Evolutionary conservation across 2,329 filamentous ascomycete genomes (phyloP), one percentile per base, ranked within the genome.

Genomic region (Talaromyces marneffei): DNA sequence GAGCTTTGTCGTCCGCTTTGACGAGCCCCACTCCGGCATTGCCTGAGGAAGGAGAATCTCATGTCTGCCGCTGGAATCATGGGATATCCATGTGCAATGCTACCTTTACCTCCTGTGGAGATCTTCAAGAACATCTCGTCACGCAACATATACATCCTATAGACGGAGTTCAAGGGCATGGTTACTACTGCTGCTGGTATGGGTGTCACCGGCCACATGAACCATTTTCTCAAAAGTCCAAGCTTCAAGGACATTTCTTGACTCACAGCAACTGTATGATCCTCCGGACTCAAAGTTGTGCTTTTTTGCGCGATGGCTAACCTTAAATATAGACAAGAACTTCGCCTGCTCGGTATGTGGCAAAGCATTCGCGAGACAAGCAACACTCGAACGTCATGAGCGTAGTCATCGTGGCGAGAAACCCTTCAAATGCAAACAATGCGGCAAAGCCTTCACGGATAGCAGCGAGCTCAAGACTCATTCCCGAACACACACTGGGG

Each of bases 401-500:
- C 73, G 76, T 57, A 78, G 75, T 39, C 76, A 78, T 62, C 74
- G 75, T 4, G 76, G 76, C 18, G 75, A 77, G 63, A 78, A 78
- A 60, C 76, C 75, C 1, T 78, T 76, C 62, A 74, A 68, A 42
- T 78, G 76, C 65, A 68, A 73, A 27, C 66, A 72, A 23, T 78
- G 76, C 54, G 74, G 72, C 14, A 78, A 78, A 62, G 68, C 73
- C 12, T 78, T 78, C 33, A 78, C 76, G 2, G 76, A 78, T 62
- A 78, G 76, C 60, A 78, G 76, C 62, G 76, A 78, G 63, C 66
- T 78, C 46, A 78, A 78, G 75, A 77, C 76, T 1, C 76, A 78
- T 64, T 74, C 72, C 44, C 71, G 75, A 52, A 77, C 74, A 2
- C 75, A 78, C 58, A 76, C 74, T 7, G 75, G 75, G 50, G 75